Percentiles rank a stretch among this genome's conserved stretches.
Conservation (phyloP, 768 basidiomycete species). For the Pleurotus salmoneostramineus region DNA sequence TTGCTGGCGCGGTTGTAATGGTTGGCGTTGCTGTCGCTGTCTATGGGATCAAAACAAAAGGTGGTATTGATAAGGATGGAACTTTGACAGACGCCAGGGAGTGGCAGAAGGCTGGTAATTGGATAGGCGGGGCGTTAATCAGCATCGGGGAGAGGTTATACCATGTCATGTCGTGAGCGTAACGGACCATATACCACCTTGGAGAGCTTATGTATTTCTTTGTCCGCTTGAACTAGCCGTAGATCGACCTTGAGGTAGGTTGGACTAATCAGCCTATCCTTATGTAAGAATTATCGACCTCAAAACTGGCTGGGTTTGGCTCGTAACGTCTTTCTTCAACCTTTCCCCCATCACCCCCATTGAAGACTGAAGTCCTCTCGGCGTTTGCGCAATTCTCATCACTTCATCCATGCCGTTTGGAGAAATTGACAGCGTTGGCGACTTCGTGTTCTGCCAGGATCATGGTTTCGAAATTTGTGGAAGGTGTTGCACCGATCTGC, state of each 20-base stretch:
- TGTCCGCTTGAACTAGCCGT: too few species aligned
- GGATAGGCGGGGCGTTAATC: slow-evolving; percentile 22
- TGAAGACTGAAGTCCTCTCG: neutral
- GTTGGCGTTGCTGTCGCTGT: slow-evolving; percentile 69
- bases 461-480: neutral
- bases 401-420: neutral
- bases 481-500: neutral
- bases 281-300: too few species aligned
- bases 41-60: slow-evolving; percentile 33
- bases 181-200: too few species aligned
- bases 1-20: slow-evolving; percentile 65
- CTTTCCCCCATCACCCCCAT: too few species aligned
- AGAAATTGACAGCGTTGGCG: neutral
- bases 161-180: neutral
- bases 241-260: too few species aligned
- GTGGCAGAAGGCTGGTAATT: slow-evolving; percentile 23
- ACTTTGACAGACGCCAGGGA: slow-evolving; percentile 13
- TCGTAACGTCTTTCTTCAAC: too few species aligned
- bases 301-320: too few species aligned
- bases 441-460: neutral
- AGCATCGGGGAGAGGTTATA: slow-evolving; percentile 12
- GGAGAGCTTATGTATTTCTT: too few species aligned
- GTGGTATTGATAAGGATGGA: slow-evolving; percentile 13
- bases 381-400: neutral
- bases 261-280: too few species aligned